Conservation (phyloP, 768 basidiomycete genomes). For the Nidularia pulvinata region DNA sequence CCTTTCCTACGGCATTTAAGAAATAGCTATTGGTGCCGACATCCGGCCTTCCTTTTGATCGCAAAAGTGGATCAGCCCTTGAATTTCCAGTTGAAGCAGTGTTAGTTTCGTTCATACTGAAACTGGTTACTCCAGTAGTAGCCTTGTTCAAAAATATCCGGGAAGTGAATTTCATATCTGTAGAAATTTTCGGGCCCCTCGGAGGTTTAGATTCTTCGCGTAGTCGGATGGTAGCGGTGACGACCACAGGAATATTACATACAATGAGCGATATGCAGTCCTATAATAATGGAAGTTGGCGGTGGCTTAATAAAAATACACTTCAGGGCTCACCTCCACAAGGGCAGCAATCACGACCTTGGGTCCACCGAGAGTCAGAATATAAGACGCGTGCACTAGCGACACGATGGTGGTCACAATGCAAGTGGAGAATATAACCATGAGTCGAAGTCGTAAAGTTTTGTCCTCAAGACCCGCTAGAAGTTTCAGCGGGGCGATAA, state of each 20-base stretch:
- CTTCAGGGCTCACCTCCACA: constrained; percentile 32
- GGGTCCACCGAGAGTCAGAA: constrained; percentile 24
- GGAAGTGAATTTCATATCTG: background rate
- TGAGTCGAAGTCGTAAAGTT: constrained; percentile 14
- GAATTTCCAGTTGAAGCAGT: too few relatives aligned
- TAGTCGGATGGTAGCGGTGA: constrained; percentile 23
- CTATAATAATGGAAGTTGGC: constrained; percentile 8
- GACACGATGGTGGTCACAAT: constrained; percentile 47
- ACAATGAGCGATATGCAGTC: constrained; percentile 33
- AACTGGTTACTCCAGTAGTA: background rate
- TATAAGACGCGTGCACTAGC: constrained; percentile 42
- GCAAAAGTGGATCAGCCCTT: too few relatives aligned
- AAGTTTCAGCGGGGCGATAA: constrained; percentile 5
- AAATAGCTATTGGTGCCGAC: too few relatives aligned
- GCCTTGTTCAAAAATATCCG: background rate
- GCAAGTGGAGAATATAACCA: constrained; percentile 54
- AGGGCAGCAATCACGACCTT: constrained; percentile 34
- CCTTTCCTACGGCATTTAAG: too few relatives aligned
- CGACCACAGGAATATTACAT: constrained; percentile 32
- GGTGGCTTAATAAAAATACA: background rate
- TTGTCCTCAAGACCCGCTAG: constrained; percentile 11
- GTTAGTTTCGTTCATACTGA: background rate
- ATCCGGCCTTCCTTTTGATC: too few relatives aligned
- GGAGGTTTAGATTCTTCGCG: background rate
- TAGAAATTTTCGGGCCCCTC: background rate